These are phyloP conservation scores for Colletotrichum sp. DNA, from an alignment of 2,329 filamentous ascomycete species.

Conservation along the genomic window DNA sequence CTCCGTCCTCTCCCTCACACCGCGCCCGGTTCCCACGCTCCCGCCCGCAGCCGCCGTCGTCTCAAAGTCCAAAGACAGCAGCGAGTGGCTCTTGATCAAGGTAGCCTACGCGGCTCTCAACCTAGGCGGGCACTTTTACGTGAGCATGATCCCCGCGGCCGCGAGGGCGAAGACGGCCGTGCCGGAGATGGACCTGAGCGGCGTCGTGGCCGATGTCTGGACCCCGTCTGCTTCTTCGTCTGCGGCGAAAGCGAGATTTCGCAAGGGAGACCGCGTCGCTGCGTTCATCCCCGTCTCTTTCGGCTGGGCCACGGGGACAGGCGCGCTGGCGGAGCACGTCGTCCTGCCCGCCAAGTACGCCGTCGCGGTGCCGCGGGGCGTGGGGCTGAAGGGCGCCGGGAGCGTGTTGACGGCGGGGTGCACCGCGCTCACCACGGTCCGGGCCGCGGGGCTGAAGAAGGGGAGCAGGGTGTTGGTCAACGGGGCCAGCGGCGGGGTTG, in stretches of 20 bases:
- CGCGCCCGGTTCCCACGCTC: slow-evolving; percentile 26
- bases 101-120: slow-evolving; percentile 51
- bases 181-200: slow-evolving; percentile 50
- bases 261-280: slow-evolving; percentile 38
- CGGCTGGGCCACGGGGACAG: slow-evolving; percentile 37
- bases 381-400: slow-evolving; percentile 36
- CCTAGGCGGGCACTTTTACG: slow-evolving; percentile 45
- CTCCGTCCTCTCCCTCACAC: slow-evolving; percentile 29
- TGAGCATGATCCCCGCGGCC: slow-evolving; percentile 44
- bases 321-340: slow-evolving; percentile 45
- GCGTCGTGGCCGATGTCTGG: slow-evolving; percentile 42
- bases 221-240: slow-evolving; percentile 22
- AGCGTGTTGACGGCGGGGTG: slow-evolving; percentile 41
- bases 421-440: slow-evolving; percentile 43
- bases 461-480: slow-evolving; percentile 52
- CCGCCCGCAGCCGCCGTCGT: slow-evolving; percentile 31
- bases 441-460: slow-evolving; percentile 38
- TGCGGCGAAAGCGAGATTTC: slow-evolving; percentile 15
- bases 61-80: slow-evolving; percentile 23
- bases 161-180: slow-evolving; percentile 38
- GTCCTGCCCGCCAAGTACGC: slow-evolving; percentile 38
- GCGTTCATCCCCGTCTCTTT: slow-evolving; percentile 41
- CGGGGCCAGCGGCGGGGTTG: slow-evolving; percentile 57
- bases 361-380: slow-evolving; percentile 33
- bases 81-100: slow-evolving; percentile 43